These are phyloP conservation scores for Pythium volutum DNA, from an alignment of 352 stramenopile genomes.

Conservation along the genomic window DNA sequence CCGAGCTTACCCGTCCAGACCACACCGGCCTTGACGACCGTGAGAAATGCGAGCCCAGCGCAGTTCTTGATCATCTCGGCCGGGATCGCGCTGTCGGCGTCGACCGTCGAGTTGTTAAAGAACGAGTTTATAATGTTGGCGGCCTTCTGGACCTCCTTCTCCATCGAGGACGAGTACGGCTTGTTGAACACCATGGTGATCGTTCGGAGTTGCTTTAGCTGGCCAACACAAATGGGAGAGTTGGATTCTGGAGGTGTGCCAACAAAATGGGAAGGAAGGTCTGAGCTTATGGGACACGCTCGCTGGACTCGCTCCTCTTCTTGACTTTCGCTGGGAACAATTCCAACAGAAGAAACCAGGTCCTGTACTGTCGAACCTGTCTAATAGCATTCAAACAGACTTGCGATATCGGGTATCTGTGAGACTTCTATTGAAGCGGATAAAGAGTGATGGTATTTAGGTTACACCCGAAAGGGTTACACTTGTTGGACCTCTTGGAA, in stretches of 20 bases:
- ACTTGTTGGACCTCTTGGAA: neutral
- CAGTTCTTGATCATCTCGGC: slow-evolving; percentile 80
- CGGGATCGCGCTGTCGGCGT: slow-evolving; percentile 73
- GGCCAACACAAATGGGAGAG: neutral
- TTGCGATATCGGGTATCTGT: neutral
- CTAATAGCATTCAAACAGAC: neutral
- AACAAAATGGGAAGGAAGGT: neutral
- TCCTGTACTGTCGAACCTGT: neutral
- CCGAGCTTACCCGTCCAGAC: slow-evolving; percentile 85
- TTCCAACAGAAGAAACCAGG: slow-evolving; percentile 1
- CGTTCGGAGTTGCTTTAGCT: neutral
- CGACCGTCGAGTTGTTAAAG: slow-evolving; percentile 67
- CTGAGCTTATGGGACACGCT: slow-evolving; percentile 14
- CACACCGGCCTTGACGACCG: slow-evolving; percentile 80
- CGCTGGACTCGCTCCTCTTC: neutral
- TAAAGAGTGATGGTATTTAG: neutral
- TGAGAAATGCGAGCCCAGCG: slow-evolving; percentile 78
- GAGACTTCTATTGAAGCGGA: neutral
- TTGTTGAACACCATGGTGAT: slow-evolving; percentile 75
- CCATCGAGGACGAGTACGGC: slow-evolving; percentile 85
- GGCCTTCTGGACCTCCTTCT: slow-evolving; percentile 83
- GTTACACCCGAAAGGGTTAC: neutral
- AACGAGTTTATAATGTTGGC: slow-evolving; percentile 83
- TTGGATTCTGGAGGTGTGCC: no score
- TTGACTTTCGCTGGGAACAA: slow-evolving; percentile 6